Evolutionary conservation across 805 yeast genomes (phyloP).

Genomic region (Saitoella complicata): DNA sequence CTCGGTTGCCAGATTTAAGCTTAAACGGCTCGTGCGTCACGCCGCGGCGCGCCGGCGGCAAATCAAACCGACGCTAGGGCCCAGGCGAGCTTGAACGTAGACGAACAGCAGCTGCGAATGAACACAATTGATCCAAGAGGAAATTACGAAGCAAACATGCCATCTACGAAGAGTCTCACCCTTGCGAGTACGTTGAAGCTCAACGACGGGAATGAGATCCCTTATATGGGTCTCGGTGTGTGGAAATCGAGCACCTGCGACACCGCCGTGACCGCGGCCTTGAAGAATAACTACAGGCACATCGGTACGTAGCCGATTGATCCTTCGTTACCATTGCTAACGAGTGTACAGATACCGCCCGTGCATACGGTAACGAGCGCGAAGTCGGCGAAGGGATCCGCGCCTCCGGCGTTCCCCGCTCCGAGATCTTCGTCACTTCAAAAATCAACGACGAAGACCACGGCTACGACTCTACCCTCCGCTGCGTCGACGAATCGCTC

Average conservation of each 20-base stretch:
- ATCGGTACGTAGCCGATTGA: conserved; percentile 34
- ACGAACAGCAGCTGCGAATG: too few species aligned
- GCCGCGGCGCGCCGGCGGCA: too few species aligned
- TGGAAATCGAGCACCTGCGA: conserved; percentile 35
- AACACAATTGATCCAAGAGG: too few species aligned
- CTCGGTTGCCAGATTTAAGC: too few species aligned
- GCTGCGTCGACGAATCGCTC: conserved; percentile 42
- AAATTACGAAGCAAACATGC: too few species aligned
- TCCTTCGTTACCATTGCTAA: too few species aligned
- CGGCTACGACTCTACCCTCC: conserved; percentile 40
- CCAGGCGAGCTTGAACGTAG: too few species aligned
- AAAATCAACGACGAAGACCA: conserved; percentile 42
- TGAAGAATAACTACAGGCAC: conserved; percentile 48
- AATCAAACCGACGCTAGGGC: too few species aligned
- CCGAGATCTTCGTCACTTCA: conserved; percentile 40
- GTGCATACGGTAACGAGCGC: conserved; percentile 46
- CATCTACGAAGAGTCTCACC: too few species aligned
- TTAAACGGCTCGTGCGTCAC: too few species aligned
- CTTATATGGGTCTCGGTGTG: conserved; percentile 57
- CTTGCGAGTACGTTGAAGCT: conserved; percentile 23
- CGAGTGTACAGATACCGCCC: conserved; percentile 31
- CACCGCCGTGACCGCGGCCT: conserved; percentile 42
- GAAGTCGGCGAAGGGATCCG: conserved; percentile 42
- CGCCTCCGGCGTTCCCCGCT: conserved; percentile 27
- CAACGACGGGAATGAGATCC: conserved; percentile 43